Conservation (phyloP, 805 yeast species). For the Suhomyces vadensis region DNA sequence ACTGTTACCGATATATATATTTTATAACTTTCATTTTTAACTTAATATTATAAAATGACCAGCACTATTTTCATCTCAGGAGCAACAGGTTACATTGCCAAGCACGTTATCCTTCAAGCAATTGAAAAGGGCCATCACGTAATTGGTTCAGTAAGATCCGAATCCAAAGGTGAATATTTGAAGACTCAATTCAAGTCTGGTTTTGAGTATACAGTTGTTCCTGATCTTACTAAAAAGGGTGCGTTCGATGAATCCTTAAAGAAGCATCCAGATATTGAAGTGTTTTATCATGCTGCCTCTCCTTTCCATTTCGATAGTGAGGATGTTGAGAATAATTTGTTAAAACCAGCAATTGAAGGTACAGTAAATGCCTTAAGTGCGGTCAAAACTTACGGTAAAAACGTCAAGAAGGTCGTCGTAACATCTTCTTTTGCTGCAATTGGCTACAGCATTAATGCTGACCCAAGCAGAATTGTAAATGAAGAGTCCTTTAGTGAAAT, state of each 20-base stretch:
- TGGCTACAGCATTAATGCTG: conserved; percentile 17
- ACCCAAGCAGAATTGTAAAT: conserved; percentile 35
- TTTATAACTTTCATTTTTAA: too few relatives aligned
- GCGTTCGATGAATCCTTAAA: conserved; percentile 52
- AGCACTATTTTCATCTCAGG: conserved; percentile 45
- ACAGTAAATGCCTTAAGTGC: conserved; percentile 49
- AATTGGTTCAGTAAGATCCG: conserved; percentile 51
- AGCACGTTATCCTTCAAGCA: conserved; percentile 45
- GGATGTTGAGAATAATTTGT: conserved; percentile 48
- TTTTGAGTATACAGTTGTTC: conserved; percentile 32
- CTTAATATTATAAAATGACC: background rate
- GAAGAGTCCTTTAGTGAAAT: conserved; percentile 56
- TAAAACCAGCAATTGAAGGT: conserved; percentile 60
- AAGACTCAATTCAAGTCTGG: conserved; percentile 13
- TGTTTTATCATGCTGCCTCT: conserved; percentile 52
- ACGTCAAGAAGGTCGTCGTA: conserved; percentile 17
- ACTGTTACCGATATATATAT: too few relatives aligned
- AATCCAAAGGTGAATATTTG: conserved; percentile 23
- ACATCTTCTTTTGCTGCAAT: conserved; percentile 19
- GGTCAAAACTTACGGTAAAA: conserved; percentile 27
- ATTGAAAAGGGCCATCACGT: conserved; percentile 45
- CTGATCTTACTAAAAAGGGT: conserved; percentile 29
- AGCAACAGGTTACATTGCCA: conserved; percentile 55
- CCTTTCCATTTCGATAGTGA: conserved; percentile 48
- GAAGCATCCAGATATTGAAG: conserved; percentile 41